Base-by-base conservation (phyloP, 1,284 basidiomycete species). In the Rhodotorula glutinis region DNA sequence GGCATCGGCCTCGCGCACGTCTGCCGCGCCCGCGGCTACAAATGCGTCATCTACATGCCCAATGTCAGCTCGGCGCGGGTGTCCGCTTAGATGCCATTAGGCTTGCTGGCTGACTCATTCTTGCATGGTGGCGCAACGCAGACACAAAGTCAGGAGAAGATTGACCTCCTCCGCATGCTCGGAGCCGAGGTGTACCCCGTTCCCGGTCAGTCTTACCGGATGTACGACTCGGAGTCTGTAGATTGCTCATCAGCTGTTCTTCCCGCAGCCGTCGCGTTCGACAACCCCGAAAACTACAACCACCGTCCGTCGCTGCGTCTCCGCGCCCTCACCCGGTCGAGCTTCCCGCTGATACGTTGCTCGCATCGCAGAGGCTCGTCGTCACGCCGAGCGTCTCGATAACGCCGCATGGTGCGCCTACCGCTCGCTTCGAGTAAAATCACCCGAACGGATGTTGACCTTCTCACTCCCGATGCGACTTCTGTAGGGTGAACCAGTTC, bases 21-120 rank as follows among this genome's bases (percentile, higher is more conserved):
- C 62, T 98, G 95, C 81, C 83, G 95, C 75, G 86, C 91, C 33
- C 87, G 85, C 74, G 94, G 96, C 4, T 98, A 98, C 83, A 90
- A 88, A 79, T 98, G 95, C 77, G 94, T 98, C n/a, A 98, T 98
- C 77, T 98, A 92, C 85, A 98, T 98, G 95, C 95, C 95, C 57
- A 85, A 97, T 80, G 90, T 88, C 69, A 33, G 80, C 72, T 41
- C 54, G 11, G 38, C 2, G 4, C 7, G n/a, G n/a, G n/a, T n/a
- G n/a, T n/a, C n/a, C n/a, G n/a, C n/a, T n/a, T n/a, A n/a, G n/a
- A n/a, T n/a, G n/a, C n/a, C n/a, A n/a, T n/a, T n/a, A n/a, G n/a
- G n/a, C n/a, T n/a, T n/a, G n/a, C n/a, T n/a, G n/a, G n/a, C n/a
- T n/a, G n/a, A n/a, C n/a, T n/a, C n/a, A n/a, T n/a, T n/a, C n/a